Conservation (phyloP, 306 rosid genomes). For the Albizia julibrissin region DNA sequence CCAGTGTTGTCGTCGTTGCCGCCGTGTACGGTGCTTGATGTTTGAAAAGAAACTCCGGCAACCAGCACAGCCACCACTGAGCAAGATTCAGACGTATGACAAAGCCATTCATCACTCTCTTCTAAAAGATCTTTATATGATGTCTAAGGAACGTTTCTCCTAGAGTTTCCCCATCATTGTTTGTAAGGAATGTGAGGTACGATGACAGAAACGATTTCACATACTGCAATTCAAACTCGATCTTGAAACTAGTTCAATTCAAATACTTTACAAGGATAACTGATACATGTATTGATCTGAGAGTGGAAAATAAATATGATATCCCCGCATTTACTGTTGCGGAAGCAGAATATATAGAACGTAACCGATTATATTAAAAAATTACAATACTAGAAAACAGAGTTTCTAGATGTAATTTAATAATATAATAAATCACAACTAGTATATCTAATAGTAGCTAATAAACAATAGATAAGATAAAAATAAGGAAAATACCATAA, state of each 20-base stretch:
- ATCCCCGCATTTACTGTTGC: not conserved
- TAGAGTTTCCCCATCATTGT: conserved; percentile 31
- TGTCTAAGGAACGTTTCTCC: conserved; percentile 39
- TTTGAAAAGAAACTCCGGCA: not conserved
- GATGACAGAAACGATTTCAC: conserved; percentile 35
- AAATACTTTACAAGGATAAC: not conserved
- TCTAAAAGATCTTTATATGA: conserved; percentile 20
- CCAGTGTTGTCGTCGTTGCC: not conserved
- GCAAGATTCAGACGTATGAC: conserved; percentile 46
- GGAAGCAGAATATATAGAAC: too few species aligned
- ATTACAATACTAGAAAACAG: too few species aligned
- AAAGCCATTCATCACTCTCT: conserved; percentile 44
- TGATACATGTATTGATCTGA: too few species aligned
- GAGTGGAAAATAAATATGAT: too few species aligned
- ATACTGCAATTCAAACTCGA: not conserved
- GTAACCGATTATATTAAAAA: too few species aligned
- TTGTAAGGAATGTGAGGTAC: not conserved
- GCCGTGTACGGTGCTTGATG: not conserved
- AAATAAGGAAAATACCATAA: too few species aligned
- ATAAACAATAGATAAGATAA: too few species aligned
- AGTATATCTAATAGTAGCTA: too few species aligned
- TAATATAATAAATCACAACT: too few species aligned
- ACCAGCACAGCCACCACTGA: conserved; percentile 20
- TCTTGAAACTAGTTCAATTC: not conserved
- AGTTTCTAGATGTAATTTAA: too few species aligned